phyloP scores from a whole-genome alignment of 2,329 filamentous ascomycete genomes.

The Colletotrichum lupini region DNA sequence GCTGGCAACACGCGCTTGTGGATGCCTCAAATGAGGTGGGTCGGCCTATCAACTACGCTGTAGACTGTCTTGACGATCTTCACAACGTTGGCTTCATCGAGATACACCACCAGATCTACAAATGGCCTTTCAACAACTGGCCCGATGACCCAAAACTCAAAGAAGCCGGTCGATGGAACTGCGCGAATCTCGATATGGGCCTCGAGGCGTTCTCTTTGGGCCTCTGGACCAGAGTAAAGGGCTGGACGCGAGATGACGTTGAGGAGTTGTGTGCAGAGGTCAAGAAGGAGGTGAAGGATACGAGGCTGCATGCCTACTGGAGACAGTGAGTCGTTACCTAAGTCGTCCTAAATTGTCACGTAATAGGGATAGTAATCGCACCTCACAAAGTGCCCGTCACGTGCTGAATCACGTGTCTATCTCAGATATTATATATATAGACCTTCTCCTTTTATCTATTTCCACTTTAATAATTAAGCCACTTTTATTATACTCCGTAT shows the following conservation, averaged over 20 bases:
- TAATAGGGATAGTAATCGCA: too few species aligned
- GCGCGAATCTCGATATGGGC: slow-evolving; percentile 45
- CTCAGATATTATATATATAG: too few species aligned
- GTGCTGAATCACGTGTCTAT: too few species aligned
- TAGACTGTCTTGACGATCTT: slow-evolving; percentile 39
- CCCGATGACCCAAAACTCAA: slow-evolving; percentile 35
- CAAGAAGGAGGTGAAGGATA: slow-evolving; percentile 39
- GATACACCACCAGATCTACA: not conserved
- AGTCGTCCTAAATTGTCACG: too few species aligned
- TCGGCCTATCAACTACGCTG: slow-evolving; percentile 43
- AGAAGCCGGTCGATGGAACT: slow-evolving; percentile 34
- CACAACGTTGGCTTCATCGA: slow-evolving; percentile 13
- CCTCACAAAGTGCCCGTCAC: too few species aligned
- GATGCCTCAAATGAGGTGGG: slow-evolving; percentile 43
- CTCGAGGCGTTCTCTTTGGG: slow-evolving; percentile 49
- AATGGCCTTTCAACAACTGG: slow-evolving; percentile 37
- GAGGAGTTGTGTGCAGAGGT: slow-evolving; percentile 37
- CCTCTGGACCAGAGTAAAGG: slow-evolving; percentile 48
- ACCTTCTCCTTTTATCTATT: too few species aligned
- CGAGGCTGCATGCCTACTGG: slow-evolving; percentile 42
- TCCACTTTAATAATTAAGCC: too few species aligned
- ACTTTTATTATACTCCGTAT: too few species aligned
- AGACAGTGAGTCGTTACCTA: not conserved
- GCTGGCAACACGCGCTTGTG: slow-evolving; percentile 44
- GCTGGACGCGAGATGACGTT: slow-evolving; percentile 46